These are phyloP conservation scores for Botrytis fabae DNA, from an alignment of 2,329 filamentous ascomycete genomes.

Conservation along the genomic window DNA sequence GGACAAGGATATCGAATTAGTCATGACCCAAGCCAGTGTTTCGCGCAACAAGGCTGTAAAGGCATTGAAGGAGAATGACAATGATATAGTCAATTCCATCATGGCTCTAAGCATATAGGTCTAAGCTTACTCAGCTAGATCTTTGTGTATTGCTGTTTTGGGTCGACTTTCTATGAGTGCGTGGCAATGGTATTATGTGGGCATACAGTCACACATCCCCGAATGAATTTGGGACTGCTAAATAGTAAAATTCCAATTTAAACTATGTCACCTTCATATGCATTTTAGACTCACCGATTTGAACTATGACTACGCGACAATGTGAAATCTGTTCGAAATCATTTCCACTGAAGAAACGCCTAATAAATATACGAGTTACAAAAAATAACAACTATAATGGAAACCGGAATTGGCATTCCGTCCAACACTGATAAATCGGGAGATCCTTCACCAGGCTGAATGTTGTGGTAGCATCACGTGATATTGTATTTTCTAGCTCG, in stretches of 20 bases:
- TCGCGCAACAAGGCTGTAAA: constrained; percentile 99
- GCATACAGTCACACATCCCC: constrained; percentile 19
- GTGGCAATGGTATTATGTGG: constrained; percentile 18
- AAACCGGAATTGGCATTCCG: background rate
- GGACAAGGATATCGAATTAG: constrained; percentile 98
- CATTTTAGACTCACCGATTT: background rate
- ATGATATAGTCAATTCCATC: constrained; percentile 99
- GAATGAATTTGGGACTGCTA: constrained; percentile 7
- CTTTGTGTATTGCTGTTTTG: constrained; percentile 11
- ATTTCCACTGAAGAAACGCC: no score
- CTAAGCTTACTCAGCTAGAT: constrained; percentile 24
- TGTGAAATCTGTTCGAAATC: background rate
- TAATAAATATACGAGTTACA: background rate
- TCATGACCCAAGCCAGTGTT: constrained; percentile 97
- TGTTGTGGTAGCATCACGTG: constrained; percentile 29
- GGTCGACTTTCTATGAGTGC: background rate
- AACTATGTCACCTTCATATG: constrained; percentile 16
- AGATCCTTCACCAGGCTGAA: constrained; percentile 4
- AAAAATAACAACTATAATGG: background rate
- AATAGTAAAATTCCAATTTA: constrained; percentile 15
- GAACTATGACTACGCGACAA: background rate
- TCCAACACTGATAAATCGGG: no score
- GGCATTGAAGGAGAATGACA: constrained; percentile 98
- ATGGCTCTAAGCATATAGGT: constrained; percentile 88
- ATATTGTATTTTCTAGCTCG: constrained; percentile 14